phyloP scores from a whole-genome alignment of 441 rosid genomes.

The Croton setiger region DNA sequence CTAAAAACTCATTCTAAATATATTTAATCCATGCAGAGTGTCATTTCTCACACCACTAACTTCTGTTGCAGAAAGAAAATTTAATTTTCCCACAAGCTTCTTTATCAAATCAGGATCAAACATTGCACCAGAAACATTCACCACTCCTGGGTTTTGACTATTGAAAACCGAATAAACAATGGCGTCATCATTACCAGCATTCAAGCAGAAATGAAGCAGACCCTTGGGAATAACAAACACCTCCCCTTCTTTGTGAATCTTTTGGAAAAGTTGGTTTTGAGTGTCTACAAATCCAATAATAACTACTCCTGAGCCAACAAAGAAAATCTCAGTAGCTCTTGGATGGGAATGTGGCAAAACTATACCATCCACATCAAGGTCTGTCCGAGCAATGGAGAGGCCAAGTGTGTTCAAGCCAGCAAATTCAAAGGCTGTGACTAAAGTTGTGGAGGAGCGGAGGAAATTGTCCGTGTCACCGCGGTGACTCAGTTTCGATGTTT shows the following conservation, averaged over 20 bases:
- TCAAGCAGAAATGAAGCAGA: constrained; percentile 58
- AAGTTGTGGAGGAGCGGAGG: constrained; percentile 35
- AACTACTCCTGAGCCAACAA: constrained; percentile 50
- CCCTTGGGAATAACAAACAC: constrained; percentile 72
- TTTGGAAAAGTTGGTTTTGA: constrained; percentile 42
- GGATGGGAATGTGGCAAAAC: constrained; percentile 73
- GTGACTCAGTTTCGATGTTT: constrained; percentile 41
- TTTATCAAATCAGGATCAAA: constrained; percentile 27
- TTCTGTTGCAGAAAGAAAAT: constrained; percentile 18
- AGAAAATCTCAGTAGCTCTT: constrained; percentile 66
- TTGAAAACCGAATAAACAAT: constrained; percentile 52
- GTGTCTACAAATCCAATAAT: constrained; percentile 72
- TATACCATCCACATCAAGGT: constrained; percentile 52
- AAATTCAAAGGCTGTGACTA: constrained; percentile 58
- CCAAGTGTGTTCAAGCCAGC: constrained; percentile 89
- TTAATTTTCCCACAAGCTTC: constrained; percentile 31
- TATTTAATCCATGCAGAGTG: constrained; percentile 8
- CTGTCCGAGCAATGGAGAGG: constrained; percentile 66
- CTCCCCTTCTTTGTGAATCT: constrained; percentile 46
- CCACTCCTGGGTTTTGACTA: constrained; percentile 82
- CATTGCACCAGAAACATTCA: constrained; percentile 35
- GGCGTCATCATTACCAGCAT: constrained; percentile 53
- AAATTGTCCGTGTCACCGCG: constrained; percentile 64
- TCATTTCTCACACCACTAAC: constrained; percentile 7
- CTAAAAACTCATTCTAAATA: constrained; percentile 9